Conservation (phyloP, 768 basidiomycete species). For the Ramaria sp. region DNA sequence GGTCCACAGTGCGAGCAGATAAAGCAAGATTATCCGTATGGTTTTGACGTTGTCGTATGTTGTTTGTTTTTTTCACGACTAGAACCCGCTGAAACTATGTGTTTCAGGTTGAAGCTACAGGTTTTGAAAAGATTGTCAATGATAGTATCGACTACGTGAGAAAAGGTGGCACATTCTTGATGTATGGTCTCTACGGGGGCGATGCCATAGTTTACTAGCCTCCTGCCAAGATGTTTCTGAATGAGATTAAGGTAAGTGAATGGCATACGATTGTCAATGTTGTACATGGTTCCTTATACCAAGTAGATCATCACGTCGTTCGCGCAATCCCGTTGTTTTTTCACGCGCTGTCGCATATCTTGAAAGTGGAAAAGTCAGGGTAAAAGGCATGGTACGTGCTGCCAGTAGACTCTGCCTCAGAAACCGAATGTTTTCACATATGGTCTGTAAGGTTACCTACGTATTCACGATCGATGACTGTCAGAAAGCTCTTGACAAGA, state of each 20-base stretch:
- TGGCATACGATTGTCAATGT: background rate
- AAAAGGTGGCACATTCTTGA: constrained; percentile 52
- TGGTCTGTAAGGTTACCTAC: constrained; percentile 36
- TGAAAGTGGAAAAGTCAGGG: constrained; percentile 72
- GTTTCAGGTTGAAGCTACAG: constrained; percentile 53
- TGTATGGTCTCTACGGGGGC: constrained; percentile 87
- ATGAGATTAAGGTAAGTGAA: constrained; percentile 48
- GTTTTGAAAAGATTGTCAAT: constrained; percentile 79
- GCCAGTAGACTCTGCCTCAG: background rate
- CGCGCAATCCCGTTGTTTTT: constrained; percentile 83
- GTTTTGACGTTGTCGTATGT: constrained; percentile 68
- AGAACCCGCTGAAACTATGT: no score
- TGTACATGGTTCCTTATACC: background rate
- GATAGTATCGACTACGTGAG: constrained; percentile 85
- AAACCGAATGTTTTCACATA: constrained; percentile 7
- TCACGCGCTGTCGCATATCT: constrained; percentile 84
- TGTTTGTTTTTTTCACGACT: background rate
- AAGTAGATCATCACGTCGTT: constrained; percentile 80
- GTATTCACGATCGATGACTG: constrained; percentile 47
- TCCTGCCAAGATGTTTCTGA: constrained; percentile 68
- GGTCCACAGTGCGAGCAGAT: constrained; percentile 71
- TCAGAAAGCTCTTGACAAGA: constrained; percentile 57
- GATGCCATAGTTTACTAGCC: constrained; percentile 79
- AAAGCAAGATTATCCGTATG: constrained; percentile 73
- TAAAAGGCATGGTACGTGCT: constrained; percentile 63